Conservation (phyloP, 2,329 filamentous ascomycete species). For the Trichoderma oligosporum region DNA sequence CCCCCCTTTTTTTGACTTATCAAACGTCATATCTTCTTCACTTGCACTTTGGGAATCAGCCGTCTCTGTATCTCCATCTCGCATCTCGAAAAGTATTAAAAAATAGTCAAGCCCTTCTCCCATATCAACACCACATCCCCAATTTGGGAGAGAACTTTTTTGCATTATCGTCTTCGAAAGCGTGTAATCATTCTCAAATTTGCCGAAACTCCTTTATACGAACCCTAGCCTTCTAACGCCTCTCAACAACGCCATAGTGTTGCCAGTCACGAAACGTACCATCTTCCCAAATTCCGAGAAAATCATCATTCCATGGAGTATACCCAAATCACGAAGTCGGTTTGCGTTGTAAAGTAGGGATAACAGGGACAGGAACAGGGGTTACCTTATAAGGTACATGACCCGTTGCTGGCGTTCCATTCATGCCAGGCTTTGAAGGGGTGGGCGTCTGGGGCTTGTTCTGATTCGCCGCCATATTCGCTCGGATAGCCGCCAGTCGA, state of each 20-base stretch:
- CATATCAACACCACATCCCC: constrained; percentile 4
- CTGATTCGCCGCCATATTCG: constrained; percentile 35
- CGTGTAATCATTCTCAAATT: constrained; percentile 6
- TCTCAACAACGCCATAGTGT: constrained; percentile 10
- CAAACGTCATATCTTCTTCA: background rate
- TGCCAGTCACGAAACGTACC: constrained; percentile 11
- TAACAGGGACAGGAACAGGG: constrained; percentile 42
- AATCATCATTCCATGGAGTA: constrained; percentile 1
- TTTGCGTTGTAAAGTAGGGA: constrained; percentile 35
- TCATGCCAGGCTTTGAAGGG: constrained; percentile 30
- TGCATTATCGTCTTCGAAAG: constrained; percentile 12
- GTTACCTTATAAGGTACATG: constrained; percentile 41
- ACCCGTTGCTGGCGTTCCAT: constrained; percentile 34
- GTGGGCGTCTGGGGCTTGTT: constrained; percentile 38
- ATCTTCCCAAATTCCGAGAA: background rate
- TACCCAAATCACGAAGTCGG: constrained; percentile 16
- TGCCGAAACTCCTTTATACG: constrained; percentile 16
- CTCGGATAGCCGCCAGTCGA: constrained; percentile 35
- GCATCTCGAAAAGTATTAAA: background rate
- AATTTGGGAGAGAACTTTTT: background rate
- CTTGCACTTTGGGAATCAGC: background rate
- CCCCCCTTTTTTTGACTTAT: background rate
- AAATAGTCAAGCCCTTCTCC: constrained; percentile 1
- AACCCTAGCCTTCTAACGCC: constrained; percentile 13
- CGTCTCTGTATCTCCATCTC: background rate